Evolutionary conservation across 495 filamentous ascomycete species (phyloP), one percentile per base, ranked within the genome.

Genomic region (Glonium stellatum): DNA sequence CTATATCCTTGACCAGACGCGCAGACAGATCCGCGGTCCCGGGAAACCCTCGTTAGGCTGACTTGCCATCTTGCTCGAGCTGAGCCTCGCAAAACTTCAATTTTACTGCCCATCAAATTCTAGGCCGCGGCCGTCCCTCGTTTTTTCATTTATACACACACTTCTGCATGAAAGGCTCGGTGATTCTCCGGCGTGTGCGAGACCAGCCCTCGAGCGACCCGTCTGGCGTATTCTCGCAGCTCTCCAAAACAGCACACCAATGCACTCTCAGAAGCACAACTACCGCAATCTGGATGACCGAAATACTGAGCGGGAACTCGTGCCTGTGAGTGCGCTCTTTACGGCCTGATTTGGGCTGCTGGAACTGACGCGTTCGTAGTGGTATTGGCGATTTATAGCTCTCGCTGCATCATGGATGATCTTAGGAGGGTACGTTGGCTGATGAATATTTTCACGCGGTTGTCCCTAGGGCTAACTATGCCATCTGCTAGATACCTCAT

Each of bases 331-430:
- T 51, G 48, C 1, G 1, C 18, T 22, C 13, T 31, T 8, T 1
- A 23, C 5, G 4, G 18, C 8, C 12, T 23, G 48, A n/a, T 23
- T 51, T 25, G 19, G 21, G n/a, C 1, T 51, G 19, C 23, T 51
- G 48, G 31, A 18, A 9, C 27, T 31, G 27, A 31, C 27, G 2
- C 27, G 21, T 9, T 15, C n/a, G 19, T 22, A 51, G 48, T 68
- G 62, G 69, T 69, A 71, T 47, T 71, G 69, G 69, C 57, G 67
- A 15, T 18, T 69, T 5, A 31, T 67, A 25, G 63, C 67, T n/a
- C 31, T 71, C 15, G 60, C 58, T 12, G 59, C 69, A 23, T 60
- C 59, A 31, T 61, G 66, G 49, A 65, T 71, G 64, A 71, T 71
- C 48, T 51, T 71, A 34, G 69, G 69, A 55, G 69, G 69, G 59